Evolutionary conservation across 139 green algal species (phyloP).

Genomic region (Medakamo hakoo): DNA sequence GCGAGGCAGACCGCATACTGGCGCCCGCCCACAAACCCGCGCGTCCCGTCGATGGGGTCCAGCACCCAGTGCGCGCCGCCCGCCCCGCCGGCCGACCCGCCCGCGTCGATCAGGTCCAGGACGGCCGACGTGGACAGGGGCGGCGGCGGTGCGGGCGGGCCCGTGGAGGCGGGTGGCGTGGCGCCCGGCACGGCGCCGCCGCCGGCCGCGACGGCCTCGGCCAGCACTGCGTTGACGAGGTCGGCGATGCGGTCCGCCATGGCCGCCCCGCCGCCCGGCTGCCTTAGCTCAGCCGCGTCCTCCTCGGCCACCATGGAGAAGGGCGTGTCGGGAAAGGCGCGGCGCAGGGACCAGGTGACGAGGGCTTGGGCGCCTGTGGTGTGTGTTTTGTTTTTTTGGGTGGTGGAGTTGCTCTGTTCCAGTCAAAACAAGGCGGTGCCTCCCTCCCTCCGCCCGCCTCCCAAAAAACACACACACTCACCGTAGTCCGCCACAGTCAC

Average conservation of each 20-base stretch:
- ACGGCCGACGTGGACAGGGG: constrained; percentile 14
- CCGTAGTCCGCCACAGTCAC: constrained; percentile 94
- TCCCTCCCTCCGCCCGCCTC: no score
- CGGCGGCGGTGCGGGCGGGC: not conserved
- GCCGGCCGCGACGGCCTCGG: no score
- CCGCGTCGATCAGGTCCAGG: constrained; percentile 54
- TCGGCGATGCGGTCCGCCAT: constrained; percentile 71
- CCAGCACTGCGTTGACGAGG: constrained; percentile 61
- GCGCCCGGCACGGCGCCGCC: no score
- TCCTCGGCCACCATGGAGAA: constrained; percentile 89
- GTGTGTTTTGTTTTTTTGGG: no score
- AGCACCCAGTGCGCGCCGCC: constrained; percentile 77
- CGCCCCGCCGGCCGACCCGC: constrained; percentile 43
- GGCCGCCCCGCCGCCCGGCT: constrained; percentile 17
- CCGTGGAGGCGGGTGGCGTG: no score
- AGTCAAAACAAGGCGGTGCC: no score
- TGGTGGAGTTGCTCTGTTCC: no score
- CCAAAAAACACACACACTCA: no score
- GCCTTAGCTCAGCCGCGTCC: constrained; percentile 49
- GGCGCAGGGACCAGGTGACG: constrained; percentile 68
- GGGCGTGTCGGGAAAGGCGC: constrained; percentile 14
- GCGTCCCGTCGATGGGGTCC: constrained; percentile 86
- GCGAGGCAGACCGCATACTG: constrained; percentile 92
- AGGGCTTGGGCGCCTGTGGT: constrained; percentile 78
- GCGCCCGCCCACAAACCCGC: constrained; percentile 81